Percentiles rank a stretch among this genome's conserved stretches.
Evolutionary conservation across 495 filamentous ascomycete species (phyloP).

Genomic region (Sordaria brevicollis): DNA sequence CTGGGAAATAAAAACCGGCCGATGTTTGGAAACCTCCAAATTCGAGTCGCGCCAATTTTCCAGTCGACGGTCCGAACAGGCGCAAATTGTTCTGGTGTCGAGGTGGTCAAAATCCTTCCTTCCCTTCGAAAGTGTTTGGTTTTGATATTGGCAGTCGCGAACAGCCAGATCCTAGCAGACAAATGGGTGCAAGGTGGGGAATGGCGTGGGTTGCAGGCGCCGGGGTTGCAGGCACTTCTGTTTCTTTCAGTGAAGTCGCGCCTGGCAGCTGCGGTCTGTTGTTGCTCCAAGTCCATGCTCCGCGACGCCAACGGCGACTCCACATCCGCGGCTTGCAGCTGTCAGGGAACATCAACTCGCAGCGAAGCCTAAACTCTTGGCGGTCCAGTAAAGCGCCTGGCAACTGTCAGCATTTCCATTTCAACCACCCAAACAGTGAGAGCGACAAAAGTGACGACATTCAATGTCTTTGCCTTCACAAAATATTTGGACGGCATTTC

Average conservation of each 20-base stretch:
- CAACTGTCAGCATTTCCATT: not conserved
- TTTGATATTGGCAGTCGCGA: not conserved
- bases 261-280: conserved; percentile 18
- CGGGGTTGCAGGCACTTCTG: not conserved
- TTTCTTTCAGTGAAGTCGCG: too few relatives aligned
- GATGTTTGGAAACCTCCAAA: not conserved
- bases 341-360: not conserved
- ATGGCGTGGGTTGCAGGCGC: conserved; percentile 12
- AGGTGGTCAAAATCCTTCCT: not conserved
- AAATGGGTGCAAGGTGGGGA: not conserved
- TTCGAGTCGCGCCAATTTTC: not conserved
- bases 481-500: not conserved
- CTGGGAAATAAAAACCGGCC: not conserved
- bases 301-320: conserved; percentile 1
- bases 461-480: not conserved
- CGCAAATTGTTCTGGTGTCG: not conserved
- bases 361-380: not conserved
- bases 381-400: not conserved
- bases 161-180: not conserved
- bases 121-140: not conserved
- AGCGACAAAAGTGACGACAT: not conserved
- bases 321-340: conserved; percentile 22
- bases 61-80: not conserved
- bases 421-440: not conserved
- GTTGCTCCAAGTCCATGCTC: not conserved